Evolutionary conservation across 345 rosid genomes (phyloP).

Genomic region (Pistacia vera): DNA sequence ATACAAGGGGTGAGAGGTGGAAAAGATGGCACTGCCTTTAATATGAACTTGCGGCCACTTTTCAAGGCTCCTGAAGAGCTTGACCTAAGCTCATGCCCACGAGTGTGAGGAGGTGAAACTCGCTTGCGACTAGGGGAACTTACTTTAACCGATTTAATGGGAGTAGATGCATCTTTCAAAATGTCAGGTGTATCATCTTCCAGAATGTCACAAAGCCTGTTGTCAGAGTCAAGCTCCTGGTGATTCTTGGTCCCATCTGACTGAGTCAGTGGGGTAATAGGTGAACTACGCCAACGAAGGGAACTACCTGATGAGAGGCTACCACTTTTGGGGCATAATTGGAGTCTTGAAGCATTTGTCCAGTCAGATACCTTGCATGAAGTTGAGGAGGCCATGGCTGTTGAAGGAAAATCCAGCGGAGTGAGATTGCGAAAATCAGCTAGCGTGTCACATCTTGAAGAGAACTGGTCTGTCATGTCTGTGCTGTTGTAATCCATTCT

Average conservation of each 20-base stretch:
- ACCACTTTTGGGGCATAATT: slow-evolving; percentile 31
- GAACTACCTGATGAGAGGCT: slow-evolving; percentile 28
- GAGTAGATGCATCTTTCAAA: slow-evolving; percentile 41
- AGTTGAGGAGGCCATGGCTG: slow-evolving; percentile 26
- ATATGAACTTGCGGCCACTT: slow-evolving; percentile 60
- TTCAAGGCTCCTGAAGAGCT: slow-evolving; percentile 43
- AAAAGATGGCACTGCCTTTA: slow-evolving; percentile 55
- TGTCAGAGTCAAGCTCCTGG: slow-evolving; percentile 28
- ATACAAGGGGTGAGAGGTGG: slow-evolving; percentile 58
- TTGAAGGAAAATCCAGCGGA: slow-evolving; percentile 31
- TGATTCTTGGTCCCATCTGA: slow-evolving; percentile 31
- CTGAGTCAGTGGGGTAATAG: slow-evolving; percentile 36
- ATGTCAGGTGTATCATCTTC: slow-evolving; percentile 59
- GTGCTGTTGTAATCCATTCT: slow-evolving; percentile 26
- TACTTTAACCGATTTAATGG: slow-evolving; percentile 40
- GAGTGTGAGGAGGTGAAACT: slow-evolving; percentile 53
- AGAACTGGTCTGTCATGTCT: slow-evolving; percentile 29
- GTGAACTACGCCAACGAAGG: slow-evolving; percentile 40
- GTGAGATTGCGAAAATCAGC: slow-evolving; percentile 35
- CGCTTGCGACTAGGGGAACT: slow-evolving; percentile 57
- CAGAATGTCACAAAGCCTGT: slow-evolving; percentile 24
- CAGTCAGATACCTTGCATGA: slow-evolving; percentile 37
- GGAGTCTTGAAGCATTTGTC: slow-evolving; percentile 30
- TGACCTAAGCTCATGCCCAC: slow-evolving; percentile 24
- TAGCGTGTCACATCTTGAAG: slow-evolving; percentile 30